Evolutionary conservation across 176 grass and related monocot genomes (phyloP).

Genomic region (Zoysia japonica): DNA sequence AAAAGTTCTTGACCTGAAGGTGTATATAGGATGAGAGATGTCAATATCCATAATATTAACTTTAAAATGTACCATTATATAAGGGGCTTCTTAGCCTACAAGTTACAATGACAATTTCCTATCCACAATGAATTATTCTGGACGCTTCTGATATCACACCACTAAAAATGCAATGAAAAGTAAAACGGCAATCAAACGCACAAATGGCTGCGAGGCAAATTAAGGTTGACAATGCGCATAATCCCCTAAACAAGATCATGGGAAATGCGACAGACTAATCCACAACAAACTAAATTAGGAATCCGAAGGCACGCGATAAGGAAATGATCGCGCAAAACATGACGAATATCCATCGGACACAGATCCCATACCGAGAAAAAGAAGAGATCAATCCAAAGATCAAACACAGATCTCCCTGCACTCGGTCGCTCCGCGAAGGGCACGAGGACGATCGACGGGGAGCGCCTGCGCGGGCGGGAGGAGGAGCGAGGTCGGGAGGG

Average conservation of each 20-base stretch:
- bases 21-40: not conserved
- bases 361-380: not conserved
- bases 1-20: slow-evolving; percentile 29
- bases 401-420: not conserved
- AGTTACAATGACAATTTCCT: not conserved
- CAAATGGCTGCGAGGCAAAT: not conserved
- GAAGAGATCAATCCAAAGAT: not conserved
- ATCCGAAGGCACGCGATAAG: too few species aligned
- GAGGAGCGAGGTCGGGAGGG: not conserved
- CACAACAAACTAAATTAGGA: not conserved
- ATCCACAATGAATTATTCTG: not conserved
- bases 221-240: not conserved
- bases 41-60: not conserved
- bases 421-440: not conserved
- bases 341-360: not conserved
- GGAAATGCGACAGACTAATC: not conserved
- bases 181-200: not conserved
- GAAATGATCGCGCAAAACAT: not conserved
- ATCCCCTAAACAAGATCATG: not conserved
- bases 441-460: not conserved
- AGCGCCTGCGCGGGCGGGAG: not conserved
- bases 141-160: not conserved
- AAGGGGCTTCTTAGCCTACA: not conserved
- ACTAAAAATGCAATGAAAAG: not conserved
- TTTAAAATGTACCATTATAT: too few species aligned